Conservation (phyloP, 73 alveolate genomes). For the Strombidium stylifer region DNA sequence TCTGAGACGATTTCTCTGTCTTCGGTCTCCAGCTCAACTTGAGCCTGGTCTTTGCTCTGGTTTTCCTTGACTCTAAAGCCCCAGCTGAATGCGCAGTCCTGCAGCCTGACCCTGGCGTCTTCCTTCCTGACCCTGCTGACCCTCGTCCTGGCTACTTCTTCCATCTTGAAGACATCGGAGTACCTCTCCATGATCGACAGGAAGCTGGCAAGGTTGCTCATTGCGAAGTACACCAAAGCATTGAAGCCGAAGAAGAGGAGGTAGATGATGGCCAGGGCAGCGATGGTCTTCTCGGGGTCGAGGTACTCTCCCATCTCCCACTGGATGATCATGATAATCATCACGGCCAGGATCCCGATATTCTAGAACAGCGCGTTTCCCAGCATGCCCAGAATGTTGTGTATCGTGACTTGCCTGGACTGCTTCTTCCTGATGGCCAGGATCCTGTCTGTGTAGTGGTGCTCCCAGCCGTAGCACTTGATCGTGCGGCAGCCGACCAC, state of each 20-base stretch:
- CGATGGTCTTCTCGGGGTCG: neutral
- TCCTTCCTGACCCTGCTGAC: neutral
- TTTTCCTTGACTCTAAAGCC: too few species aligned
- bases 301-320: neutral
- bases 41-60: too few species aligned
- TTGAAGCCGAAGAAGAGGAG: slow-evolving; percentile 63
- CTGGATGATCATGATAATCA: neutral
- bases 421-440: neutral
- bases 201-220: neutral
- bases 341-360: neutral
- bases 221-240: slow-evolving; percentile 19
- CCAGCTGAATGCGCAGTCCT: too few species aligned
- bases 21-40: neutral
- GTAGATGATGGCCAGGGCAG: slow-evolving; percentile 55
- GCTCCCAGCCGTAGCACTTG: slow-evolving; percentile 52
- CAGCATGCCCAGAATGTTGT: neutral
- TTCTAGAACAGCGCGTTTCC: slow-evolving; percentile 2
- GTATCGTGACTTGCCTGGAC: neutral
- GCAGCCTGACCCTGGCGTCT: too few species aligned
- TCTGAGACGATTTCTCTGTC: too few species aligned
- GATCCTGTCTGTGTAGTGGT: slow-evolving; percentile 12
- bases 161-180: neutral
- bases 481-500: slow-evolving; percentile 62
- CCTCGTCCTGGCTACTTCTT: neutral
- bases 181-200: neutral